Evolutionary conservation across 768 basidiomycete genomes (phyloP), one percentile per base, ranked within the genome.

Genomic region (Psilocybe tampanensis): DNA sequence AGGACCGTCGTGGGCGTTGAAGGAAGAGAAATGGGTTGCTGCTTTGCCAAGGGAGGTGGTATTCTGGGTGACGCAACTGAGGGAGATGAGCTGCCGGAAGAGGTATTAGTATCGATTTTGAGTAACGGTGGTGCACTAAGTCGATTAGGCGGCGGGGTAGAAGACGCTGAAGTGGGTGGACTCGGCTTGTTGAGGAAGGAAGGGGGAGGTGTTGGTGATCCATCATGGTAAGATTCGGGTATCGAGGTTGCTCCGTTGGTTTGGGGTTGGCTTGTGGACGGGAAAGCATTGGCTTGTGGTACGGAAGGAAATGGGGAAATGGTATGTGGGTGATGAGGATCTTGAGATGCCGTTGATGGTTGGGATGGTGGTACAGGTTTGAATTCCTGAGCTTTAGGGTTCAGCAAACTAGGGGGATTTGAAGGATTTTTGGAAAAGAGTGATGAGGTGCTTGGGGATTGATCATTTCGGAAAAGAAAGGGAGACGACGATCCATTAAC

Each of bases 1-100:
- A 59, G 55, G 18, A 54, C 58, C 8, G 70, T 63, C 18, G 74
- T 74, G 3, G 82, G 80, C 1, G 81, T 82, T 0, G 76, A 68
- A 5, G 80, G 81, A 2, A 82, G 69, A 7, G 82, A 78, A 33
- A 84, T 78, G 6, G 76, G 79, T 53, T 74, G 72, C 7, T 68
- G 68, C 60, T 68, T 76, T 7, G 69, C 62, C 11, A 78, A 65
- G 8, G 72, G 73, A 9, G 82, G 80, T 4, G 80, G 77, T 15
- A 64, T 58, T 33, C 55, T 59, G 1, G 79, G 76, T 0, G 75
- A 70, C 1, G 67, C 64, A 6, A 59, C 41, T 8, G 66, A 41
- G 6, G 61, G 52, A 2, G 61, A 56, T 26, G 59, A 48, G 39
- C 53, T 55, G 13, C 55, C 47, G 19, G 60, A 42, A 8, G 64